These are phyloP conservation scores for Penicillium palitans DNA, from an alignment of 2,329 filamentous ascomycete species.

Conservation along the genomic window DNA sequence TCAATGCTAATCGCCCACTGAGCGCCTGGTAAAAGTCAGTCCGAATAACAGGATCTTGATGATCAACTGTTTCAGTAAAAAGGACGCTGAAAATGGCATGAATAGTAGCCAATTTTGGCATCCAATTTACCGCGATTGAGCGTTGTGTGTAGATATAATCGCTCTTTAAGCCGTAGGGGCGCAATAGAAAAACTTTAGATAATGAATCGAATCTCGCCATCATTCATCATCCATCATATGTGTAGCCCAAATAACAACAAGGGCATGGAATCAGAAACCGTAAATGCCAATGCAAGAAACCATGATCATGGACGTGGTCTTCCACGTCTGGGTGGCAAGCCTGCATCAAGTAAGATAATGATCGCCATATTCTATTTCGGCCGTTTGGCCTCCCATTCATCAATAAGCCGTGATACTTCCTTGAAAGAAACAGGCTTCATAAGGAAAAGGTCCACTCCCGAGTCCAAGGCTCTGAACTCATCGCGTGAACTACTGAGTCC, in stretches of 20 bases:
- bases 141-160: background rate
- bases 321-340: background rate
- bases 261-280: background rate
- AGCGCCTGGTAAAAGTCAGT: background rate
- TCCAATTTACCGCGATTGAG: background rate
- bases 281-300: background rate
- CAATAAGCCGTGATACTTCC: slow-evolving; percentile 40
- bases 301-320: background rate
- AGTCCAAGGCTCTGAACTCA: slow-evolving; percentile 41
- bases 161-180: background rate
- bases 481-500: slow-evolving; percentile 44
- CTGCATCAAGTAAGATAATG: background rate
- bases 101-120: background rate
- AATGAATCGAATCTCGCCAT: background rate
- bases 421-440: slow-evolving; percentile 49
- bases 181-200: background rate
- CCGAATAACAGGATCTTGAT: background rate
- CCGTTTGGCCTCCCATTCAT: slow-evolving; percentile 26
- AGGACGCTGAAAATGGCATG: background rate
- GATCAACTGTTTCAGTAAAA: background rate
- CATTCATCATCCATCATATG: background rate
- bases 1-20: background rate
- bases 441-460: slow-evolving; percentile 47
- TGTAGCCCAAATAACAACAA: background rate
- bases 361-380: background rate